Percentiles rank a stretch among this genome's conserved stretches.
These are phyloP conservation scores for Pholiota microspora DNA, from an alignment of 768 basidiomycete species.

Conservation along the genomic window DNA sequence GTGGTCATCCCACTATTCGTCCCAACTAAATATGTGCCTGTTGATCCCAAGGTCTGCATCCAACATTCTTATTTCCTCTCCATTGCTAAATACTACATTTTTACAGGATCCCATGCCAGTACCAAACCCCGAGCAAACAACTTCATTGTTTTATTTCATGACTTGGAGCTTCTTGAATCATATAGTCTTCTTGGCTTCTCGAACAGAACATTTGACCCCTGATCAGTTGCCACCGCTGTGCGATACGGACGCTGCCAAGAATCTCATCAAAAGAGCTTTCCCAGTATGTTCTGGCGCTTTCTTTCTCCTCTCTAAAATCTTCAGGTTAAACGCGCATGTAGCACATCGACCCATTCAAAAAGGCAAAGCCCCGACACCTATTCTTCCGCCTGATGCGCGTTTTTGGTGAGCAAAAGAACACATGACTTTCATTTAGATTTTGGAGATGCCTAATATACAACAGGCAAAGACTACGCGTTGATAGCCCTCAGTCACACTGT, in stretches of 20 bases:
- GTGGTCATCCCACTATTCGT: slow-evolving; percentile 48
- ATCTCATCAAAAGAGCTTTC: slow-evolving; percentile 17
- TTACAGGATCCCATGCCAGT: slow-evolving; percentile 27
- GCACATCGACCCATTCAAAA: slow-evolving; percentile 38
- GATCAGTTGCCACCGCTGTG: slow-evolving; percentile 60
- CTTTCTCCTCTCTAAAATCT: too few relatives aligned
- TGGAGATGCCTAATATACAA: neutral
- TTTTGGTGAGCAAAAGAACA: slow-evolving; percentile 24
- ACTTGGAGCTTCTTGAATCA: slow-evolving; percentile 53
- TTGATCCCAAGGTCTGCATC: slow-evolving; percentile 39
- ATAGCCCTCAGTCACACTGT: neutral
- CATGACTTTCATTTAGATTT: neutral
- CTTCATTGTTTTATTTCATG: slow-evolving; percentile 38
- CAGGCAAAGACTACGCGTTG: slow-evolving; percentile 22
- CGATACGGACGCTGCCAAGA: slow-evolving; percentile 44
- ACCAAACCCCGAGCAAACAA: slow-evolving; percentile 47
- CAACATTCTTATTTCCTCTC: neutral
- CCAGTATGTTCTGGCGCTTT: too few relatives aligned
- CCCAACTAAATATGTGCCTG: slow-evolving; percentile 52
- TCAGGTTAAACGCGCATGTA: too few relatives aligned
- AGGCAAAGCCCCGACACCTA: slow-evolving; percentile 39
- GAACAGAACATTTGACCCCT: slow-evolving; percentile 37
- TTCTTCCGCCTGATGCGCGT: slow-evolving; percentile 43
- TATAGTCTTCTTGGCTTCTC: slow-evolving; percentile 39
- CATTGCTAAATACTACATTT: too few relatives aligned